These are phyloP conservation scores for Sphagnum magellanicum DNA, from an alignment of 228 moss, liverwort and hornwort genomes.

Conservation along the genomic window DNA sequence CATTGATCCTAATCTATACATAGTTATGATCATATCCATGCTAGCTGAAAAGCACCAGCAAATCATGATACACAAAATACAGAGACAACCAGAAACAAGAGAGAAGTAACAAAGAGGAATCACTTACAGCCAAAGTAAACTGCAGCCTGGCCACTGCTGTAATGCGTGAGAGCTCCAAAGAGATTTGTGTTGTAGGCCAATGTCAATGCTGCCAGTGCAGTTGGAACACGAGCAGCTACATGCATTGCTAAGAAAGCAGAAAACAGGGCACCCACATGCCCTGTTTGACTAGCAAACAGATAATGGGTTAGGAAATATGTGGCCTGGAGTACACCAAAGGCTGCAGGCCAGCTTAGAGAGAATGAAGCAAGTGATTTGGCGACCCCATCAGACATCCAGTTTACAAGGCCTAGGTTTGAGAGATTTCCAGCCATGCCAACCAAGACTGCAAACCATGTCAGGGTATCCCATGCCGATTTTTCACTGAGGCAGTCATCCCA, in stretches of 20 bases:
- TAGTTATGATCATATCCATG: no score
- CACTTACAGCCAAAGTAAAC: slow-evolving; percentile 90
- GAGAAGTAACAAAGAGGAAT: no score
- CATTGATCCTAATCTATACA: no score
- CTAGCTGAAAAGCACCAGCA: no score
- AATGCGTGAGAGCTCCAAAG: slow-evolving; percentile 88
- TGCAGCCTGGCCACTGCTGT: slow-evolving; percentile 99
- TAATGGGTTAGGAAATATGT: slow-evolving; percentile 93
- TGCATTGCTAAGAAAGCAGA: slow-evolving; percentile 97
- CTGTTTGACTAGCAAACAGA: slow-evolving; percentile 96
- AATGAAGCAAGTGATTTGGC: slow-evolving; percentile 69
- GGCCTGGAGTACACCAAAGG: slow-evolving; percentile 82
- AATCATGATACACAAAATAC: no score
- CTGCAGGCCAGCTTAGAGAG: slow-evolving; percentile 84
- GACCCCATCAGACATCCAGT: slow-evolving; percentile 89
- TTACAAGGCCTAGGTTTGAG: slow-evolving; percentile 78
- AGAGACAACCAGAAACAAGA: no score
- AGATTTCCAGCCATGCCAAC: slow-evolving; percentile 96
- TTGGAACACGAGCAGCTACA: slow-evolving; percentile 87
- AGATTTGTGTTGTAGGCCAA: slow-evolving; percentile 94
- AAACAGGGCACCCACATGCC: slow-evolving; percentile 95
- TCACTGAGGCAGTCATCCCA: slow-evolving; percentile 97
- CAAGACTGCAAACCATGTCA: slow-evolving; percentile 97
- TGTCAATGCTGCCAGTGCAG: slow-evolving; percentile 70
- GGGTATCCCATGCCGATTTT: slow-evolving; percentile 96